A percentile compares a stretch with the other conserved stretches of the same genome.
Conservation (phyloP, 2,329 filamentous ascomycete genomes). For the Penicillium fuscoglaucum region DNA sequence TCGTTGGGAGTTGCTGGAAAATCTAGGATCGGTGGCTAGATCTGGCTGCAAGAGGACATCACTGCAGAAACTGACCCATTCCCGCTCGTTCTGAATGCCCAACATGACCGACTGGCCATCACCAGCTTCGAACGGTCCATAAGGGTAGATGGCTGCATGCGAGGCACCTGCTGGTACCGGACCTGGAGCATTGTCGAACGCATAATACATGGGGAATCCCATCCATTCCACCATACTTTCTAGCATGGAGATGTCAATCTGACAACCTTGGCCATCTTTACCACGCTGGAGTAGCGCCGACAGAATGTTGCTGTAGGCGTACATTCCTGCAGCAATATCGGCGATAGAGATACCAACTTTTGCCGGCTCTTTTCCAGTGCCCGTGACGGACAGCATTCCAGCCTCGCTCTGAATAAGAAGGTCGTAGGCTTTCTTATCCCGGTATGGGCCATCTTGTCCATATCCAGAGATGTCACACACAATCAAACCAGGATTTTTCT, state of each 20-base stretch:
- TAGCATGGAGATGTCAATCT: constrained; percentile 59
- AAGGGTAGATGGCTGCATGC: constrained; percentile 58
- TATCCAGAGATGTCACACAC: constrained; percentile 58
- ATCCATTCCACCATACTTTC: constrained; percentile 62
- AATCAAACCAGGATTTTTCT: constrained; percentile 49
- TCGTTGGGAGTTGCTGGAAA: constrained; percentile 50
- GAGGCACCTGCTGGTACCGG: constrained; percentile 53
- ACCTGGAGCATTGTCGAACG: constrained; percentile 47
- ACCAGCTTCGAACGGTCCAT: constrained; percentile 55
- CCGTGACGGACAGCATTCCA: constrained; percentile 54
- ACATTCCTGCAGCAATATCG: constrained; percentile 56
- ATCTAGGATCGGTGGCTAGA: constrained; percentile 50
- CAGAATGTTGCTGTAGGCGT: constrained; percentile 54
- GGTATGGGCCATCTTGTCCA: constrained; percentile 53
- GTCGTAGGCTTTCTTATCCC: constrained; percentile 58
- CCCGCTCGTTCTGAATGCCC: constrained; percentile 59
- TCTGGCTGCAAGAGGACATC: constrained; percentile 48
- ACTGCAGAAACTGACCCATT: constrained; percentile 54
- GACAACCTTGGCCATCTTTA: constrained; percentile 51
- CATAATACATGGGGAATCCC: constrained; percentile 58
- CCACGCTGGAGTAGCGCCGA: constrained; percentile 52
- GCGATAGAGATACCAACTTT: constrained; percentile 59
- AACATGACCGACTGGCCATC: constrained; percentile 55
- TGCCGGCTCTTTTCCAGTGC: constrained; percentile 45
- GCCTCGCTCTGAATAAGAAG: constrained; percentile 58